Evolutionary conservation across 495 filamentous ascomycete species (phyloP).

Genomic region (Penicillium atrosanguineum): DNA sequence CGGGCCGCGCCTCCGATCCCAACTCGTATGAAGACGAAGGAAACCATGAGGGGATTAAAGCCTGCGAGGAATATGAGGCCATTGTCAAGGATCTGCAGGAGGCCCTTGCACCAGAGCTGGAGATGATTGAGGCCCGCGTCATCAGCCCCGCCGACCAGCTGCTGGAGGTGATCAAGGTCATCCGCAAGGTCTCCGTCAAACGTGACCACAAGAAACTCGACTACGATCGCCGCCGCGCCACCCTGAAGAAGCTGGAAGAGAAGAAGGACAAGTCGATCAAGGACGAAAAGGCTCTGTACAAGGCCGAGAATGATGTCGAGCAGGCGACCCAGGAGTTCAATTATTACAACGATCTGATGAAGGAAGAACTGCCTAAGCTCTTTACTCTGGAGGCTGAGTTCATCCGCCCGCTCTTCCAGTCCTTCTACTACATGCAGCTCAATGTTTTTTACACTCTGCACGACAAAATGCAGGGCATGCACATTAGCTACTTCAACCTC

Average conservation of each 20-base stretch:
- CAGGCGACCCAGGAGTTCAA: conserved; percentile 92
- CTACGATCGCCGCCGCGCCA: conserved; percentile 80
- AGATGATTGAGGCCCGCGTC: conserved; percentile 93
- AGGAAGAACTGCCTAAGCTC: conserved; percentile 90
- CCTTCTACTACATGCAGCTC: conserved; percentile 99
- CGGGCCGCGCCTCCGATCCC: conserved; percentile 91
- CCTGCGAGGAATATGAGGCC: conserved; percentile 93
- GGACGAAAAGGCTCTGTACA: conserved; percentile 96
- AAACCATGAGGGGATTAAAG: conserved; percentile 90
- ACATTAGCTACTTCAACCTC: conserved; percentile 97
- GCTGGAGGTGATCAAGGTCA: conserved; percentile 90
- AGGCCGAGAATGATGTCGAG: conserved; percentile 90
- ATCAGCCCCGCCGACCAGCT: conserved; percentile 94
- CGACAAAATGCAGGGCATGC: conserved; percentile 93
- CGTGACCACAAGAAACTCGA: conserved; percentile 97
- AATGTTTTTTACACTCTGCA: conserved; percentile 99
- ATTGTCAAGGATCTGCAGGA: conserved; percentile 90
- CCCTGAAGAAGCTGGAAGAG: conserved; percentile 90
- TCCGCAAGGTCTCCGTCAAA: conserved; percentile 84
- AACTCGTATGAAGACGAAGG: conserved; percentile 76
- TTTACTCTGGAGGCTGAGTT: conserved; percentile 94
- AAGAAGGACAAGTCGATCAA: conserved; percentile 96
- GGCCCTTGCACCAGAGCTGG: conserved; percentile 83
- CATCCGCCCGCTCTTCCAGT: conserved; percentile 95
- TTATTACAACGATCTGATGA: conserved; percentile 94